Conservation (phyloP, 768 basidiomycete species). For the Leccinum longicurvipes region DNA sequence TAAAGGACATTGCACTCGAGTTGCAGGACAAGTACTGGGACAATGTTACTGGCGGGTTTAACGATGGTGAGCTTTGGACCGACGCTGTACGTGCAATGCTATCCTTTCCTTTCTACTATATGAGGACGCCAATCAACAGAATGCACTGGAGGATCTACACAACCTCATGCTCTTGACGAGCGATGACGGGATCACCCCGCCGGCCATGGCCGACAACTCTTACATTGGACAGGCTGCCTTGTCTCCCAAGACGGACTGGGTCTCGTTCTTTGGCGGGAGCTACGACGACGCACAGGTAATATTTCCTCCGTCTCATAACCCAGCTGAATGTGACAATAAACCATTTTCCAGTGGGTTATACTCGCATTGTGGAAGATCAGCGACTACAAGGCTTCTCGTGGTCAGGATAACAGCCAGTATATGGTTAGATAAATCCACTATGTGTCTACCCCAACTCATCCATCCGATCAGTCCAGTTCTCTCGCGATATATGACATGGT, state of each 20-base stretch:
- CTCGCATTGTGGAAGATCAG: constrained; percentile 57
- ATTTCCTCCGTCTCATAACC: constrained; percentile 2
- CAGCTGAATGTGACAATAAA: not conserved
- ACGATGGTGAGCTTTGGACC: constrained; percentile 53
- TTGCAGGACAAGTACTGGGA: constrained; percentile 41
- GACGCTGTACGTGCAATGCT: constrained; percentile 41
- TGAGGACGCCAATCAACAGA: constrained; percentile 32
- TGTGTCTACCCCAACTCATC: constrained; percentile 27
- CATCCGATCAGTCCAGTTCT: constrained; percentile 41
- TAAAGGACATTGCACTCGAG: constrained; percentile 26
- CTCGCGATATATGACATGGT: constrained; percentile 50
- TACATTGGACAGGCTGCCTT: constrained; percentile 44
- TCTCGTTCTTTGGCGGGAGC: constrained; percentile 41
- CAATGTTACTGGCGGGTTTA: constrained; percentile 39
- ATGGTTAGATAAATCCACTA: constrained; percentile 15
- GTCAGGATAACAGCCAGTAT: constrained; percentile 24
- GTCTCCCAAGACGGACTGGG: constrained; percentile 42
- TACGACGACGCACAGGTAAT: constrained; percentile 57
- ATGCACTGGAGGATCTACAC: constrained; percentile 54
- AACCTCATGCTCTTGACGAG: constrained; percentile 55
- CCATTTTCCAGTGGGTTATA: constrained; percentile 46
- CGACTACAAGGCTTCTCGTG: constrained; percentile 46
- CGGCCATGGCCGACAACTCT: constrained; percentile 42
- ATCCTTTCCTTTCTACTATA: not conserved
- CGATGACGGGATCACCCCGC: constrained; percentile 29